These are phyloP conservation scores for Baeospora myosura DNA, from an alignment of 1,284 basidiomycete genomes.

Conservation along the genomic window DNA sequence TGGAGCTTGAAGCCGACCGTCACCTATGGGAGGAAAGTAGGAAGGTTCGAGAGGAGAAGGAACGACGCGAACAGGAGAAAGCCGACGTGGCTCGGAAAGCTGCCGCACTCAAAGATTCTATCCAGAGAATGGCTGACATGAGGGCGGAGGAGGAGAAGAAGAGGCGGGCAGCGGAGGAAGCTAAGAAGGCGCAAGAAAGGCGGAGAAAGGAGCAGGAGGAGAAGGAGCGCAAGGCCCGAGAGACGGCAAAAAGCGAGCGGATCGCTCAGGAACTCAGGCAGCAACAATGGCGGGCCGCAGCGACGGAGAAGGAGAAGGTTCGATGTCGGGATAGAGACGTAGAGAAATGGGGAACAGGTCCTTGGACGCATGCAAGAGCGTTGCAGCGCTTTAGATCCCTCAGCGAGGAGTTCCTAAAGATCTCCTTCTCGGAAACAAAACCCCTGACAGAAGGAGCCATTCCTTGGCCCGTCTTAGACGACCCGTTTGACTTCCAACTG, in stretches of 20 bases:
- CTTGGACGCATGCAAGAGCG: neutral
- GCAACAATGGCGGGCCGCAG: constrained; percentile 1
- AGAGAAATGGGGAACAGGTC: neutral
- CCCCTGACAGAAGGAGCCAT: neutral
- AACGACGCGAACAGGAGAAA: constrained; percentile 4
- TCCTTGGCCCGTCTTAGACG: constrained; percentile 1
- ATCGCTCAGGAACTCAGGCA: neutral
- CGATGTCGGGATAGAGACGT: neutral
- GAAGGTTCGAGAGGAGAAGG: constrained; percentile 12
- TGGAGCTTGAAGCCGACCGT: constrained; percentile 17
- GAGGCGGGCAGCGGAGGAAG: neutral
- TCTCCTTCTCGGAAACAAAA: neutral
- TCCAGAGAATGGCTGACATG: constrained; percentile 7
- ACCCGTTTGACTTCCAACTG: constrained; percentile 5
- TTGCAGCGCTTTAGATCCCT: neutral
- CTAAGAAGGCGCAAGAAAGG: neutral
- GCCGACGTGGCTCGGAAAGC: constrained; percentile 5
- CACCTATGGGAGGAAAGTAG: constrained; percentile 15
- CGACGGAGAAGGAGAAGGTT: neutral
- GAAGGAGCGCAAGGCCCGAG: neutral
- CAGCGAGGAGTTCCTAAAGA: neutral
- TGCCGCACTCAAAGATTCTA: constrained; percentile 8
- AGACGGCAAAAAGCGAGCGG: neutral
- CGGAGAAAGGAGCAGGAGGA: neutral
- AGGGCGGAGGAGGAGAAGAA: constrained; percentile 6